Evolutionary conservation across 2,329 filamentous ascomycete species (phyloP), one percentile per base, ranked within the genome.

Genomic region (Cryphonectria naterciae): DNA sequence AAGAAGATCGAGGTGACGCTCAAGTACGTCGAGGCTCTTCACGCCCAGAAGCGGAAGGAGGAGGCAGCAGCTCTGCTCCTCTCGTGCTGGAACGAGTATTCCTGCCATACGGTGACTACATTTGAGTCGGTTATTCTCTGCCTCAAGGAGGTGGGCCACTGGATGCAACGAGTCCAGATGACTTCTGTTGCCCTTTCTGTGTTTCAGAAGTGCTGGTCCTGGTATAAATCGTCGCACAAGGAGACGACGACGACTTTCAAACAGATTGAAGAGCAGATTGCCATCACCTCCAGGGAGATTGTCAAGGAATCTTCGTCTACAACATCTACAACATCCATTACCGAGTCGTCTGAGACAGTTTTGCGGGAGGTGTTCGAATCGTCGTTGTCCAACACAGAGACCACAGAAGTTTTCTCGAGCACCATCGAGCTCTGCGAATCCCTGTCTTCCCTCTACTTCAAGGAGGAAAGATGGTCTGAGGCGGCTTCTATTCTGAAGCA

Each of bases 11-110:
- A 58, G 49, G 46, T 67, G 28, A 67, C 49, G 15, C 49, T 67
- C 46, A 67, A 67, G 17, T 56, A 67, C 13, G 65, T 67, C 46
- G 65, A 67, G 35, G 46, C 28, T 13, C 65, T 67, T n/a, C 65
- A 67, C 32, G 32, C 58, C 46, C 65, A 67, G 49, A 67, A 67
- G 28, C 46, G 65, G 17, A 67, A 43, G n/a, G 65, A 67, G 22
- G 65, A 67, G 49, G 65, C 65, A 1, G 7, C 35, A 39, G 65
- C 49, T 17, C 65, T 67, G 22, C 49, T 67, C 6, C 46, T 67
- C 46, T 67, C 65, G 17, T 67, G 46, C 49, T 67, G 63, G 63
- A 65, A 54, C 11, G 63, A 65, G 63, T 65, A 65, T 28, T 65
- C 63, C 25, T 54, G 13, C 19, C 63, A 54, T 19, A 65, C 28